These are phyloP conservation scores for Fonsecaea monophora DNA, from an alignment of 2,329 filamentous ascomycete genomes.

Conservation along the genomic window DNA sequence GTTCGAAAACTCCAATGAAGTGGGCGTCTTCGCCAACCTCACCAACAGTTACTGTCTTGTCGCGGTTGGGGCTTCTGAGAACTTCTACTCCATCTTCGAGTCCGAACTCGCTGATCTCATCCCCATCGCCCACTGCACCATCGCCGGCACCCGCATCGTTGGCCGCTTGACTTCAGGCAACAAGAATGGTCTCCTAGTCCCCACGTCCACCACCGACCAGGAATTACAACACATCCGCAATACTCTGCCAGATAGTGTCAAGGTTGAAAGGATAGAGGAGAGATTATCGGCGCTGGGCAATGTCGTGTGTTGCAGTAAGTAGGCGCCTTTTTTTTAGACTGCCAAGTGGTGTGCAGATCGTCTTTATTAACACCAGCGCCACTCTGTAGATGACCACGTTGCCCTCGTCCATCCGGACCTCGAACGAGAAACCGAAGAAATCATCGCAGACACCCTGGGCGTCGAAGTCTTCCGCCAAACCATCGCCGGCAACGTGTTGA, in stretches of 20 bases:
- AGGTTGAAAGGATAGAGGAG: constrained; percentile 98
- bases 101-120: constrained; percentile 96
- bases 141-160: constrained; percentile 94
- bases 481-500: constrained; percentile 94
- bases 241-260: constrained; percentile 86
- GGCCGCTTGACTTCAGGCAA: constrained; percentile 95
- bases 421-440: constrained; percentile 97
- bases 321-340: constrained; percentile 69
- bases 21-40: constrained; percentile 94
- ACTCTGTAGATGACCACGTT: constrained; percentile 73
- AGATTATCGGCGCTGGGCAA: constrained; percentile 93
- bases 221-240: constrained; percentile 97
- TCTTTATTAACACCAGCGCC: neutral
- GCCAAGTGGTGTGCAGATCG: neutral
- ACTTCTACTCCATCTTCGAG: constrained; percentile 99
- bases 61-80: constrained; percentile 92
- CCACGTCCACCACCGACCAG: constrained; percentile 95
- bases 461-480: constrained; percentile 77
- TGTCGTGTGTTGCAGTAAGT: constrained; percentile 66
- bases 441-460: constrained; percentile 85
- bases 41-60: constrained; percentile 97
- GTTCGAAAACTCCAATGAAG: constrained; percentile 63
- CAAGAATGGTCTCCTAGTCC: constrained; percentile 94
- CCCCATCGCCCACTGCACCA: constrained; percentile 94
- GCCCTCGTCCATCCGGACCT: constrained; percentile 95